Conservation (phyloP, 495 filamentous ascomycete genomes). For the Neurospora sp. region DNA sequence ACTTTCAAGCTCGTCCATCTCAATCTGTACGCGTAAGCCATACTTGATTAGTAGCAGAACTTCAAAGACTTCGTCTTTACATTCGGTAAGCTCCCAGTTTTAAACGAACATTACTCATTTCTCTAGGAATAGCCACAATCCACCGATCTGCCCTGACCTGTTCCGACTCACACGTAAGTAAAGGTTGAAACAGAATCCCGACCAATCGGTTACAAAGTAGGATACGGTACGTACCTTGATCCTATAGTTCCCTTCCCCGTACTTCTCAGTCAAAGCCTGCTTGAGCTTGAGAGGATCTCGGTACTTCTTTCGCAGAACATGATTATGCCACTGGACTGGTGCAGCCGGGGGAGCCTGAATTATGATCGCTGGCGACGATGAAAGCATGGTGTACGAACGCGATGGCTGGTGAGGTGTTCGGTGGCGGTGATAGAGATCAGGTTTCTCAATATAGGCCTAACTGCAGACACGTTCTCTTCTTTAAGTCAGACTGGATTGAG, state of each 20-base stretch:
- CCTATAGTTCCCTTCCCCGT: background rate
- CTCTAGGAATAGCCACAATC: background rate
- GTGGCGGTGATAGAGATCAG: background rate
- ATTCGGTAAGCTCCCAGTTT: background rate
- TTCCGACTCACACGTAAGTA: background rate
- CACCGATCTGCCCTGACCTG: conserved; percentile 1
- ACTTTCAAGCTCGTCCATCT: background rate
- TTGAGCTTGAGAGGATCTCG: conserved; percentile 3
- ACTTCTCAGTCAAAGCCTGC: background rate
- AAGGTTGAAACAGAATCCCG: background rate
- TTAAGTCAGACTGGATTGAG: background rate
- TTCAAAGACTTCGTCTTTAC: background rate
- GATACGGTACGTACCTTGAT: conserved; percentile 1
- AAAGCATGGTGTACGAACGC: background rate
- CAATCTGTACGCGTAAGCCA: background rate
- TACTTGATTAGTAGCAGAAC: background rate
- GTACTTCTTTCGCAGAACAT: conserved; percentile 5
- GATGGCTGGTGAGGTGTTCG: background rate
- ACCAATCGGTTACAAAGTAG: background rate
- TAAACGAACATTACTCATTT: background rate
- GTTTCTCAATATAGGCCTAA: background rate
- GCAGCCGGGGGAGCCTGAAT: background rate
- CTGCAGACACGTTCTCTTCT: background rate
- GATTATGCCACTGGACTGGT: background rate
- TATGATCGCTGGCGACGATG: background rate